These are phyloP conservation scores for Omphalea diandra DNA, from an alignment of 441 rosid species.

Conservation along the genomic window DNA sequence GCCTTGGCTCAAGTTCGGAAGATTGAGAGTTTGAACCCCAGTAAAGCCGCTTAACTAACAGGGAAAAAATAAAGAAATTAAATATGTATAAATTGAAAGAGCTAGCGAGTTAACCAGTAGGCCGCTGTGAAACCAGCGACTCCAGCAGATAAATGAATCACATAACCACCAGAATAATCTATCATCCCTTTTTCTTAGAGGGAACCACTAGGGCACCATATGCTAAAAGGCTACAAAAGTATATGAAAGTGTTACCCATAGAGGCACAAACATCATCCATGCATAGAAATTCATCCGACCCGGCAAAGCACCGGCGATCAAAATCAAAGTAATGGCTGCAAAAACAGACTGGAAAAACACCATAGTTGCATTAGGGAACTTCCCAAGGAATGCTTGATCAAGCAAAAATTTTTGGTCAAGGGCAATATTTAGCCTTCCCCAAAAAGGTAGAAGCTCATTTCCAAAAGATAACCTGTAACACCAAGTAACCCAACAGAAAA, in stretches of 20 bases:
- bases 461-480: slow-evolving; percentile 48
- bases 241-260: slow-evolving; percentile 46
- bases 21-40: no score
- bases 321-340: slow-evolving; percentile 46
- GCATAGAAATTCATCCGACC: slow-evolving; percentile 51
- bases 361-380: slow-evolving; percentile 43
- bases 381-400: slow-evolving; percentile 14
- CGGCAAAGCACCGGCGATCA: slow-evolving; percentile 45
- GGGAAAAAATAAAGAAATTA: no score
- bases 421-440: slow-evolving; percentile 33
- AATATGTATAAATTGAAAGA: no score
- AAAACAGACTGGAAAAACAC: slow-evolving; percentile 46
- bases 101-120: slow-evolving; percentile 46
- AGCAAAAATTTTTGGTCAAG: slow-evolving; percentile 30
- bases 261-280: slow-evolving; percentile 55
- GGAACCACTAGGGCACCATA: slow-evolving; percentile 37
- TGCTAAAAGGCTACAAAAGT: slow-evolving; percentile 39
- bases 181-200: slow-evolving; percentile 35
- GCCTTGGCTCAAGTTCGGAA: no score
- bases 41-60: no score
- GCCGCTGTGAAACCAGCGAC: slow-evolving; percentile 54
- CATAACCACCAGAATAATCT: slow-evolving; percentile 48
- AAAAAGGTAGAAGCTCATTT: slow-evolving; percentile 9
- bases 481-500: slow-evolving; percentile 49
- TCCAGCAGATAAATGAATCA: slow-evolving; percentile 51